These are phyloP conservation scores for Cordyceps cateniannulata DNA, from an alignment of 2,329 filamentous ascomycete genomes.

Conservation along the genomic window DNA sequence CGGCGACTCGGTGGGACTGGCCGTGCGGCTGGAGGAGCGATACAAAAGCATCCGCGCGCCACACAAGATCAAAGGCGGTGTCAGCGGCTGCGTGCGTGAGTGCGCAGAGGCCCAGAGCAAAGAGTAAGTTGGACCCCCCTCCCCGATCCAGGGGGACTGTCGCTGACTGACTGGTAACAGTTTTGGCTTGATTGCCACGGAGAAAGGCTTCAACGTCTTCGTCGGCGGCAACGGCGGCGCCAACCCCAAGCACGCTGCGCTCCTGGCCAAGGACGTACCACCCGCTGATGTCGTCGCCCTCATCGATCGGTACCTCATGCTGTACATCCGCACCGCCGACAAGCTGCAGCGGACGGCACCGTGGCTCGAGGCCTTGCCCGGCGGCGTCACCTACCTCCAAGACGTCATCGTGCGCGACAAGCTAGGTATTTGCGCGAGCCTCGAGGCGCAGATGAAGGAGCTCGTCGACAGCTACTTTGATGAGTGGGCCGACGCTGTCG, in stretches of 20 bases:
- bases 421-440: conserved; percentile 74
- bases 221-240: conserved; percentile 86
- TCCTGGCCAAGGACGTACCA: conserved; percentile 80
- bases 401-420: conserved; percentile 81
- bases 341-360: conserved; percentile 82
- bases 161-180: conserved; percentile 29
- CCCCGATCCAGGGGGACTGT: background rate
- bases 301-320: conserved; percentile 82
- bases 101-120: conserved; percentile 91
- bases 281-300: conserved; percentile 77
- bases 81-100: conserved; percentile 86
- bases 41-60: conserved; percentile 88
- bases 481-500: conserved; percentile 83
- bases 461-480: conserved; percentile 81
- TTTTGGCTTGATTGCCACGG: conserved; percentile 85
- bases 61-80: conserved; percentile 87
- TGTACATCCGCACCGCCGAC: conserved; percentile 90
- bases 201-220: conserved; percentile 91
- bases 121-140: conserved; percentile 48
- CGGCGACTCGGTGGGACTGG: conserved; percentile 86
- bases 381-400: conserved; percentile 75
- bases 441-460: conserved; percentile 83
- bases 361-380: conserved; percentile 79
- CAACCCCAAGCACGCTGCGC: conserved; percentile 73
- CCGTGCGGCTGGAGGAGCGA: conserved; percentile 76